A percentile compares a stretch with the other conserved stretches of the same genome.
Conservation (phyloP, 352 stramenopile genomes). For the Phytophthora megakarya region DNA sequence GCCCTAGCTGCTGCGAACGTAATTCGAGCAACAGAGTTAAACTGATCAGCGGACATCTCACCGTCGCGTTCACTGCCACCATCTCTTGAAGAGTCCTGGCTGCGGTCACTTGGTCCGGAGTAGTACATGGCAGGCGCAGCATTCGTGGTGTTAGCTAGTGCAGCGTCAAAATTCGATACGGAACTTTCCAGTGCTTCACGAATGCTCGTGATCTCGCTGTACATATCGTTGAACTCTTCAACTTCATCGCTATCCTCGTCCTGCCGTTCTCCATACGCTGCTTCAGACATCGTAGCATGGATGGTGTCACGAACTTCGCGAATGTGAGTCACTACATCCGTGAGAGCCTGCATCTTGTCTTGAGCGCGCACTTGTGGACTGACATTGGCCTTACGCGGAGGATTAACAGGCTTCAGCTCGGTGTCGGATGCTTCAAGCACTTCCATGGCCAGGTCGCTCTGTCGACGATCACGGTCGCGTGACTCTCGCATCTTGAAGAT, state of each 20-base stretch:
- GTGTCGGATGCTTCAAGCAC: conserved; percentile 30
- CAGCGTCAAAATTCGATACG: conserved; percentile 55
- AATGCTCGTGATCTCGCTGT: conserved; percentile 58
- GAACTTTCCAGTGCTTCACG: conserved; percentile 58
- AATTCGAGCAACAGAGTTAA: conserved; percentile 61
- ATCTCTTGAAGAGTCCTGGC: conserved; percentile 23
- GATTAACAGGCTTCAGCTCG: conserved; percentile 28
- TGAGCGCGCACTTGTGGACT: conserved; percentile 34
- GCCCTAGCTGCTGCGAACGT: conserved; percentile 66
- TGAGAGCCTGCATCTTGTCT: conserved; percentile 59
- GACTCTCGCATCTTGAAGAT: conserved; percentile 62
- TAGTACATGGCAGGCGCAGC: conserved; percentile 42
- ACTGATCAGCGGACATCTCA: conserved; percentile 56
- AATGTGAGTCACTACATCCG: conserved; percentile 67
- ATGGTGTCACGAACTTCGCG: conserved; percentile 71
- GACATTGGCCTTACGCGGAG: conserved; percentile 16
- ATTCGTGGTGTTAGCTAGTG: conserved; percentile 49
- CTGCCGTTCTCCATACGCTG: conserved; percentile 36
- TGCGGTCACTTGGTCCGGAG: conserved; percentile 31
- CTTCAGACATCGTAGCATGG: conserved; percentile 66
- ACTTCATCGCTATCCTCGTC: conserved; percentile 37
- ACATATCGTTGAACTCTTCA: conserved; percentile 56
- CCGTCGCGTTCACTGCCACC: conserved; percentile 23
- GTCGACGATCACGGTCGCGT: conserved; percentile 47
- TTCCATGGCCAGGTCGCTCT: conserved; percentile 42